Evolutionary conservation across 371 early-diverging fungal species (phyloP), one percentile per base, ranked within the genome.

Genomic region (Rozella allomycis): DNA sequence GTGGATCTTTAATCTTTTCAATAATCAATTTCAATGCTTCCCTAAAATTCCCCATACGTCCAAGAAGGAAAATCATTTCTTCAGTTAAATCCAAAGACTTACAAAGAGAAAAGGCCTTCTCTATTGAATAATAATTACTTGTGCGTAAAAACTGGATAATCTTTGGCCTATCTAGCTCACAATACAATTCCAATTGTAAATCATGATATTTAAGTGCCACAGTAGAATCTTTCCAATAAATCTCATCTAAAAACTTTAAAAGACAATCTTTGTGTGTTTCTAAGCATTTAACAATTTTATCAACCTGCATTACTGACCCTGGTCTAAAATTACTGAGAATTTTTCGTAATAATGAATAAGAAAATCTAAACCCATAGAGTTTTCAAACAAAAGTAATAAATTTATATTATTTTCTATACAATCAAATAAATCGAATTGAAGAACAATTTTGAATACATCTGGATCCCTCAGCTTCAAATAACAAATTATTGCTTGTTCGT

Each of bases 1-100:
- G 70, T 4, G 90, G 83, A 54, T 94, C 84, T 12, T 66, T 70
- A 9, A 91, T 52, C 25, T 77, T 59, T 22, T 74, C 71, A 27
- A 91, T 84, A 35, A 94, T 88, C 35, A 94, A 50, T 60, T 69
- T 69, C 25, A 94, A 50, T 0, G 94, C 93, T 29, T 69, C 59
- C 38, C 83, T 75, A 47, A 82, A 82, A 36, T 91, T 63, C 23
- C 94, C 94, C 84, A 91, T 85, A n/a, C 88, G 77, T 4, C 93
- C 86, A 21, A 91, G 55, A 19, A 94, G 53, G 45, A 67, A 90
- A 1, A 94, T 85, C 82, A 84, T 80, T 45, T 88, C 93, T 11
- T 79, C 82, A 2, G 91, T 79, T 31, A 94, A 50, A 31, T 75
- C 81, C 20, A 73, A 70, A 31, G 60, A 40, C 45, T 85, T 77